These are phyloP conservation scores for Talaromyces islandicus DNA, from an alignment of 2,329 filamentous ascomycete genomes.

Conservation along the genomic window DNA sequence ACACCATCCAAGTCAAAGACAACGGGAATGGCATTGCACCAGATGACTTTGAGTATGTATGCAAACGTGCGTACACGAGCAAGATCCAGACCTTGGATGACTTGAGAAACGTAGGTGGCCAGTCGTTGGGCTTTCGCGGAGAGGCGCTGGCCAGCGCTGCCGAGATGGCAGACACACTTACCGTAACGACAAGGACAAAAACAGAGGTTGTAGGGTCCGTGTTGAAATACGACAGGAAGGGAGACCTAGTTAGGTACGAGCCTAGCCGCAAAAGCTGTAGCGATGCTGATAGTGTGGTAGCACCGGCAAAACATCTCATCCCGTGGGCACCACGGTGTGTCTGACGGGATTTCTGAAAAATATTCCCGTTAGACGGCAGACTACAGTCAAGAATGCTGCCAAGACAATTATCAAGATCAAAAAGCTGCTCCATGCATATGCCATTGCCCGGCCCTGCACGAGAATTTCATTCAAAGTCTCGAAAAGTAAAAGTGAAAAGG, in stretches of 20 bases:
- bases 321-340: constrained; percentile 56
- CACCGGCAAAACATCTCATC: constrained; percentile 43
- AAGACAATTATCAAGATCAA: constrained; percentile 49
- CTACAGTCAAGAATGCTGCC: constrained; percentile 44
- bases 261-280: background rate
- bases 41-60: constrained; percentile 50
- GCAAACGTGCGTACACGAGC: constrained; percentile 56
- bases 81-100: constrained; percentile 57
- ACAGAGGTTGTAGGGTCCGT: constrained; percentile 49
- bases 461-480: constrained; percentile 51
- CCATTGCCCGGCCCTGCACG: constrained; percentile 51
- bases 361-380: constrained; percentile 56
- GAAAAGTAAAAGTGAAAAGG: constrained; percentile 55
- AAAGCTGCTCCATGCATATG: constrained; percentile 52
- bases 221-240: constrained; percentile 47
- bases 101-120: constrained; percentile 49
- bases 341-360: constrained; percentile 51
- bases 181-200: constrained; percentile 52
- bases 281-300: constrained; percentile 15
- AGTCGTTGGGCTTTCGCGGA: constrained; percentile 58
- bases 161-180: constrained; percentile 50
- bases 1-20: constrained; percentile 58
- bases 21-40: constrained; percentile 58
- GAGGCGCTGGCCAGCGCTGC: constrained; percentile 59
- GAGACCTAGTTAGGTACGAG: constrained; percentile 41